These are phyloP conservation scores for Heracleum sosnowskyi DNA, from an alignment of 129 eudicot species.

Conservation along the genomic window DNA sequence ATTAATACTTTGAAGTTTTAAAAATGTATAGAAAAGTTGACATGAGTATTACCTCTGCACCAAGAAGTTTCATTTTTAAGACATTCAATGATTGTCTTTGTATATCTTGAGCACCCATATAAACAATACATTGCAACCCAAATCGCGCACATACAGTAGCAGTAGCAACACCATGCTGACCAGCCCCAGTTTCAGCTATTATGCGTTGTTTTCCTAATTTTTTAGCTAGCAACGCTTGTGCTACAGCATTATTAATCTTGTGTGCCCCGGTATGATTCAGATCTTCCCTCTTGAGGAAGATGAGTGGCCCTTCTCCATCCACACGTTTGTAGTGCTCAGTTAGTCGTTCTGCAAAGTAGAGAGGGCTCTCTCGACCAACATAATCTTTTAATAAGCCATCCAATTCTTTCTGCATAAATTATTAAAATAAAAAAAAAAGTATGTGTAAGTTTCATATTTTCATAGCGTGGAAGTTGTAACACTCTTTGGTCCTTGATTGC, in stretches of 20 bases:
- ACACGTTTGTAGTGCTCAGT: constrained; percentile 74
- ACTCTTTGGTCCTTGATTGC: background rate
- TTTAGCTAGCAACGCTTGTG: constrained; percentile 81
- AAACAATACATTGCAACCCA: constrained; percentile 70
- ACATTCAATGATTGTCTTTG: constrained; percentile 85
- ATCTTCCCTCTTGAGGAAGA: constrained; percentile 89
- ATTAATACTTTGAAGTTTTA: too few relatives aligned
- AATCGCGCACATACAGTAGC: constrained; percentile 95
- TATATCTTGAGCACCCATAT: constrained; percentile 97
- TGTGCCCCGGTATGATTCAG: constrained; percentile 92
- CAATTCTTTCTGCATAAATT: constrained; percentile 62
- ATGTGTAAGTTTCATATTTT: background rate
- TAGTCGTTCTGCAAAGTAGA: constrained; percentile 83
- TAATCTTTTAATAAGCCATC: constrained; percentile 64
- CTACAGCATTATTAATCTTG: constrained; percentile 90
- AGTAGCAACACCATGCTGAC: constrained; percentile 97
- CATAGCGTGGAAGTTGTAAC: background rate
- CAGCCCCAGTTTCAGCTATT: constrained; percentile 97
- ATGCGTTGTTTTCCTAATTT: constrained; percentile 62
- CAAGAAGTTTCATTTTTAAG: constrained; percentile 84
- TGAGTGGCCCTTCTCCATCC: constrained; percentile 85
- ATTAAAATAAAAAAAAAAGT: background rate
- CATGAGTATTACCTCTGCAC: constrained; percentile 72
- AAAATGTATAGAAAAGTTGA: background rate
- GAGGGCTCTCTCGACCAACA: constrained; percentile 89